Percentiles rank a stretch among this genome's conserved stretches.
Conservation (phyloP, 2,329 filamentous ascomycete species). For the Akanthomyces muscarius region DNA sequence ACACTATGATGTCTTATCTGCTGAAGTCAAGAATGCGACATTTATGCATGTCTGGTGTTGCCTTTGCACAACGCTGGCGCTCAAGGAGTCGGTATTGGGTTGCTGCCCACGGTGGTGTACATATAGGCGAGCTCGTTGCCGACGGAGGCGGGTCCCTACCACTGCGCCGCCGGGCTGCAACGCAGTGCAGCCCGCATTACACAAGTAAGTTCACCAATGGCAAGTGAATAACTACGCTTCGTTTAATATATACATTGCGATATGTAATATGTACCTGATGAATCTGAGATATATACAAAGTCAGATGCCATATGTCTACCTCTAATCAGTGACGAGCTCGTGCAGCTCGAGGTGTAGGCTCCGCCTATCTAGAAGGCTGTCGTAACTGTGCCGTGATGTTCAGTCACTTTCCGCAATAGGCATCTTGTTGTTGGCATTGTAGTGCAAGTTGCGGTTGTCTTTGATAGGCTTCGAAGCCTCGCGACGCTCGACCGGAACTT, state of each 20-base stretch:
- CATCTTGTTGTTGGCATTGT: not conserved
- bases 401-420: not conserved
- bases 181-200: not conserved
- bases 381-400: not conserved
- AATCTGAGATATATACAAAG: not conserved
- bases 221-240: not conserved
- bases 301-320: not conserved
- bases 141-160: not conserved
- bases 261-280: constrained; percentile 8
- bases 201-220: not conserved
- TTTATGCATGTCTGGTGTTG: no score
- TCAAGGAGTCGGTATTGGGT: not conserved
- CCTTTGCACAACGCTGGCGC: no score
- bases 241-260: constrained; percentile 4
- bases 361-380: not conserved
- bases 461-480: not conserved
- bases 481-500: not conserved
- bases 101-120: not conserved
- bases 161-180: no score
- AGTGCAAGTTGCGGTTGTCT: constrained; percentile 3
- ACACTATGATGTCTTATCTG: no score
- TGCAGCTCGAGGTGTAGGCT: not conserved
- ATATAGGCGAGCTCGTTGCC: not conserved
- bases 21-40: no score
- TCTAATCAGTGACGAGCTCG: not conserved